A percentile compares a stretch with the other conserved stretches of the same genome.
Conservation (phyloP, 495 filamentous ascomycete genomes). For the Eremomyces bilateralis region DNA sequence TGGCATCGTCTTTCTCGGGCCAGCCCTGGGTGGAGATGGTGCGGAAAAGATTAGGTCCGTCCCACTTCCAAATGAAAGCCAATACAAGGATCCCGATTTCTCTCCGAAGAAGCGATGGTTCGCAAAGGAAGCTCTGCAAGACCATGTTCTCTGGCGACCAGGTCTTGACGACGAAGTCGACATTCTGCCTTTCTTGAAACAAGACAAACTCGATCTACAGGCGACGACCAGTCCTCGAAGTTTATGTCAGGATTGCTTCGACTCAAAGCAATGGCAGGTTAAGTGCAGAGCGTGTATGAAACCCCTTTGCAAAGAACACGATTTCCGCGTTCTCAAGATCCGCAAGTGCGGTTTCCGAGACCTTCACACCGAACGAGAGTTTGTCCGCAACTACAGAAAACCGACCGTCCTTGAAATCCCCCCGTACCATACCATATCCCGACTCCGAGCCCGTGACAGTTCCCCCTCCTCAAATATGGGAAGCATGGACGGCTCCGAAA, state of each 20-base stretch:
- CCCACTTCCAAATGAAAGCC: slow-evolving; percentile 29
- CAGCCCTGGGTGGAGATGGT: slow-evolving; percentile 26
- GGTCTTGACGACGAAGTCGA: slow-evolving; percentile 13
- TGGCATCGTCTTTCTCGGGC: slow-evolving; percentile 32
- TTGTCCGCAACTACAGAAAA: slow-evolving; percentile 9
- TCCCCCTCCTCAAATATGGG: neutral
- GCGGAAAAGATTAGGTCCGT: slow-evolving; percentile 34
- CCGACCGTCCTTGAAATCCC: slow-evolving; percentile 10
- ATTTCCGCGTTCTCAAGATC: slow-evolving; percentile 35
- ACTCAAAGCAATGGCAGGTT: slow-evolving; percentile 35
- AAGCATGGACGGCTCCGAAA: neutral
- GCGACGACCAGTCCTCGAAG: slow-evolving; percentile 32
- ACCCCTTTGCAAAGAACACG: slow-evolving; percentile 38
- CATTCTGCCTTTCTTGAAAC: slow-evolving; percentile 15
- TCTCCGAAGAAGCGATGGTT: slow-evolving; percentile 9
- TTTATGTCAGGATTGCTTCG: slow-evolving; percentile 36
- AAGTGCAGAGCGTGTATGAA: slow-evolving; percentile 34
- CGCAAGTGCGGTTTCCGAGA: slow-evolving; percentile 37
- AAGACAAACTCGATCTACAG: slow-evolving; percentile 29
- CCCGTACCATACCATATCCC: slow-evolving; percentile 8
- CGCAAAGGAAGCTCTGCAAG: slow-evolving; percentile 11
- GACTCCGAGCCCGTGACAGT: slow-evolving; percentile 3
- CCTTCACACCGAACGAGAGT: slow-evolving; percentile 26
- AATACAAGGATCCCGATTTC: slow-evolving; percentile 34
- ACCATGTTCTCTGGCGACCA: slow-evolving; percentile 11